Evolutionary conservation across 2,329 filamentous ascomycete species (phyloP).

Genomic region (Alternaria triticimaculans): DNA sequence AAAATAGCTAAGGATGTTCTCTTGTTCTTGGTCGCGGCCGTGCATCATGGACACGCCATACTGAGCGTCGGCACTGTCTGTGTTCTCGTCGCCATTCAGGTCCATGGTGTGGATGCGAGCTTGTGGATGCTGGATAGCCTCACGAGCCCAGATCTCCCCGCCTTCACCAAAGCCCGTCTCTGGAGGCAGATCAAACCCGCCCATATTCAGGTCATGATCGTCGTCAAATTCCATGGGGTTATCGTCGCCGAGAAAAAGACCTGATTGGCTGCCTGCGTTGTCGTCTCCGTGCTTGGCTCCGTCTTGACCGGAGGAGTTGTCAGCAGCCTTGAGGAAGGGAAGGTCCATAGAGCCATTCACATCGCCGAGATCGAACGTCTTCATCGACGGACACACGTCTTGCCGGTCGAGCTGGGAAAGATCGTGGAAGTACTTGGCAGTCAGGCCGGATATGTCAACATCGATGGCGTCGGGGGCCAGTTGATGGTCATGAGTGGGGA

Average conservation of each 20-base stretch:
- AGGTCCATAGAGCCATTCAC: conserved; percentile 85
- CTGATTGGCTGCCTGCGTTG: conserved; percentile 68
- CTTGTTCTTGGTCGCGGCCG: conserved; percentile 73
- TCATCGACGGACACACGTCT: conserved; percentile 93
- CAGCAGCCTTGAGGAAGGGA: conserved; percentile 86
- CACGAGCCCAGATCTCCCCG: conserved; percentile 92
- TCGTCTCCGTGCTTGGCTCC: conserved; percentile 54
- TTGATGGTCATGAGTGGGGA: conserved; percentile 43
- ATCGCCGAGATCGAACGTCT: conserved; percentile 90
- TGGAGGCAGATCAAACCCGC: conserved; percentile 63
- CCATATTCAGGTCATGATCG: conserved; percentile 64
- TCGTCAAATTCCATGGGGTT: conserved; percentile 84
- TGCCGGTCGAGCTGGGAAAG: conserved; percentile 78
- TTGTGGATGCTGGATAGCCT: conserved; percentile 85
- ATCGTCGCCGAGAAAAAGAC: conserved; percentile 85
- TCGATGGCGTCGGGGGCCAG: conserved; percentile 66
- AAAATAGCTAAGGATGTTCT: conserved; percentile 97
- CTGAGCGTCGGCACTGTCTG: conserved; percentile 63
- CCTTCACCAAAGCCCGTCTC: conserved; percentile 93
- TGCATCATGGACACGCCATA: conserved; percentile 83
- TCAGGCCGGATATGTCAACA: conserved; percentile 79
- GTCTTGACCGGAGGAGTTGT: conserved; percentile 81
- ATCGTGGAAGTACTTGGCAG: conserved; percentile 84
- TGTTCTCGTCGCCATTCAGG: conserved; percentile 62
- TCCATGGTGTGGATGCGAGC: conserved; percentile 77